Evolutionary conservation across 768 basidiomycete species (phyloP).

Genomic region (Kwoniella bestiolae): DNA sequence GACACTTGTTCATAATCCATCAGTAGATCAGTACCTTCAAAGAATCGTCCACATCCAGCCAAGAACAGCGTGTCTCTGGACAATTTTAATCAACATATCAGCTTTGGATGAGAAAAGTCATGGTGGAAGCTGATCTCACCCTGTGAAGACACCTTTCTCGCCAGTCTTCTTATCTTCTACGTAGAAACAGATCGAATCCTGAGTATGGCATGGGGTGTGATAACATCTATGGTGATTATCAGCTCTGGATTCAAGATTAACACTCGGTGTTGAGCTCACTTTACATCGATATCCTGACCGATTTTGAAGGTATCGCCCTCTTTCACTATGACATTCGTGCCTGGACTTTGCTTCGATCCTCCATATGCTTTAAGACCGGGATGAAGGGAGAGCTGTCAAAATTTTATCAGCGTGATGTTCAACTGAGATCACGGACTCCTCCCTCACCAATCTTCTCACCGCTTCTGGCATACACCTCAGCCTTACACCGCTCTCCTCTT

Average conservation of each 20-base stretch:
- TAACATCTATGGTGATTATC: constrained; percentile 63
- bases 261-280: too few relatives aligned
- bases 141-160: constrained; percentile 82
- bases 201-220: constrained; percentile 91
- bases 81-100: not conserved
- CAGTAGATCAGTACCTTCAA: constrained; percentile 63
- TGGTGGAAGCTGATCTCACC: constrained; percentile 58
- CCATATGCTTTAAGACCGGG: constrained; percentile 73
- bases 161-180: constrained; percentile 65
- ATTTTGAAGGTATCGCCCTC: constrained; percentile 80
- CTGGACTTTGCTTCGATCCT: constrained; percentile 72
- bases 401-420: constrained; percentile 10
- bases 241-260: too few relatives aligned
- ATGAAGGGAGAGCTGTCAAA: constrained; percentile 38
- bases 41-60: constrained; percentile 89
- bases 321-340: constrained; percentile 73
- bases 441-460: not conserved
- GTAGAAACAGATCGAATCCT: constrained; percentile 93
- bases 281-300: constrained; percentile 59
- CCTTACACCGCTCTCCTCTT: not conserved
- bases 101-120: not conserved
- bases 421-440: not conserved
- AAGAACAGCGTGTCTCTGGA: constrained; percentile 78
- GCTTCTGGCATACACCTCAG: not conserved
- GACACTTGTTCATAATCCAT: not conserved